These are phyloP conservation scores for Colletotrichum cuscutae DNA, from an alignment of 2,329 filamentous ascomycete species.

Conservation along the genomic window DNA sequence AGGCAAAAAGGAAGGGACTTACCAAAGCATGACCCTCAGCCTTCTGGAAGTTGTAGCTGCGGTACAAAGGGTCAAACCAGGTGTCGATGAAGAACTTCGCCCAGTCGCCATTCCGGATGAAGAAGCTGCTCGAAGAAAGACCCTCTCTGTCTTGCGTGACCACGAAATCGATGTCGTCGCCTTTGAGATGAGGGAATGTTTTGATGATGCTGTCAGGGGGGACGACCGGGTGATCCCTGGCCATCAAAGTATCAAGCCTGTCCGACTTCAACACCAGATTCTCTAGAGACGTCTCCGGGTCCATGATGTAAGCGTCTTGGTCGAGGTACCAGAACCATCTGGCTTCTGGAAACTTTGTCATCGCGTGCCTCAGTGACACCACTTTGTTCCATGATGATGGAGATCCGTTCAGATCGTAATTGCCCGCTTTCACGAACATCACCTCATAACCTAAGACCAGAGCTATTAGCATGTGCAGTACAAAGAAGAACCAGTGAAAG, in stretches of 20 bases:
- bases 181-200: slow-evolving; percentile 86
- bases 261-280: slow-evolving; percentile 74
- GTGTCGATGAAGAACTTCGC: slow-evolving; percentile 91
- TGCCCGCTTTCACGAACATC: slow-evolving; percentile 81
- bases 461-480: slow-evolving; percentile 30
- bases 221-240: slow-evolving; percentile 86
- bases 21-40: slow-evolving; percentile 92
- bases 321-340: slow-evolving; percentile 91
- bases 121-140: slow-evolving; percentile 79
- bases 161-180: slow-evolving; percentile 82
- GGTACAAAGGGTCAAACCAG: slow-evolving; percentile 95
- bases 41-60: slow-evolving; percentile 96
- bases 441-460: slow-evolving; percentile 78
- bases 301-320: slow-evolving; percentile 88
- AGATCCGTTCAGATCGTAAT: slow-evolving; percentile 76
- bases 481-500: slow-evolving; percentile 18
- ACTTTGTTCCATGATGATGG: slow-evolving; percentile 79
- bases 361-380: slow-evolving; percentile 88
- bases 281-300: slow-evolving; percentile 76
- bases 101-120: slow-evolving; percentile 88
- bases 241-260: slow-evolving; percentile 81
- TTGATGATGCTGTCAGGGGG: slow-evolving; percentile 97
- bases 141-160: slow-evolving; percentile 87
- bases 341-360: slow-evolving; percentile 80
- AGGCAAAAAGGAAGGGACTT: slow-evolving; percentile 44